Conservation (phyloP, 2,329 filamentous ascomycete genomes). For the Aspergillus ochraceoroseus region DNA sequence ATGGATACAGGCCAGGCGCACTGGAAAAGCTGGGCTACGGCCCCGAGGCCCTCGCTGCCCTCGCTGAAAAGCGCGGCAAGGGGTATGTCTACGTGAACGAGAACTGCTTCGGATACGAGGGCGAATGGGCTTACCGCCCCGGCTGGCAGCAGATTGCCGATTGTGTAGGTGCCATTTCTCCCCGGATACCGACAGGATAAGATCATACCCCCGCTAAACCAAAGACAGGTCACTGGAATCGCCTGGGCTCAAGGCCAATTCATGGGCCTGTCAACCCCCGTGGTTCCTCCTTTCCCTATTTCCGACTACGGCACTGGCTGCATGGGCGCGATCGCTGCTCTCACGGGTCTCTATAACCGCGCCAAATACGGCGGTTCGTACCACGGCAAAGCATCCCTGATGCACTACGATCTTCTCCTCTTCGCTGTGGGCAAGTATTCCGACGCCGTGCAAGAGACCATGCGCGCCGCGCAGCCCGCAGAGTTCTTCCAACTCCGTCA, state of each 20-base stretch:
- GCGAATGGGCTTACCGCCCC: conserved; percentile 58
- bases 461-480: conserved; percentile 48
- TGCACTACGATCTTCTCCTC: conserved; percentile 65
- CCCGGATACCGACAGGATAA: neutral
- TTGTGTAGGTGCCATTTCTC: conserved; percentile 46
- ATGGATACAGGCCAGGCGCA: conserved; percentile 65
- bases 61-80: conserved; percentile 53
- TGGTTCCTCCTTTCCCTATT: conserved; percentile 50
- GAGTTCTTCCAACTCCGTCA: conserved; percentile 57
- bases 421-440: conserved; percentile 58
- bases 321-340: conserved; percentile 63
- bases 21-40: conserved; percentile 61
- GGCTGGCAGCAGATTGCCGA: conserved; percentile 71
- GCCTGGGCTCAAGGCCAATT: conserved; percentile 43
- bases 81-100: conserved; percentile 65
- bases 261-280: conserved; percentile 38
- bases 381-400: conserved; percentile 58
- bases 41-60: conserved; percentile 49
- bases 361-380: conserved; percentile 62
- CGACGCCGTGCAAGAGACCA: conserved; percentile 48
- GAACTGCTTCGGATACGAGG: conserved; percentile 63
- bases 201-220: no score
- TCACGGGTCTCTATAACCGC: conserved; percentile 60
- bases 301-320: conserved; percentile 65
- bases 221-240: conserved; percentile 39